A percentile compares a stretch with the other conserved stretches of the same genome.
phyloP scores from a whole-genome alignment of 805 yeast genomes.

The Candida loeiensis region DNA sequence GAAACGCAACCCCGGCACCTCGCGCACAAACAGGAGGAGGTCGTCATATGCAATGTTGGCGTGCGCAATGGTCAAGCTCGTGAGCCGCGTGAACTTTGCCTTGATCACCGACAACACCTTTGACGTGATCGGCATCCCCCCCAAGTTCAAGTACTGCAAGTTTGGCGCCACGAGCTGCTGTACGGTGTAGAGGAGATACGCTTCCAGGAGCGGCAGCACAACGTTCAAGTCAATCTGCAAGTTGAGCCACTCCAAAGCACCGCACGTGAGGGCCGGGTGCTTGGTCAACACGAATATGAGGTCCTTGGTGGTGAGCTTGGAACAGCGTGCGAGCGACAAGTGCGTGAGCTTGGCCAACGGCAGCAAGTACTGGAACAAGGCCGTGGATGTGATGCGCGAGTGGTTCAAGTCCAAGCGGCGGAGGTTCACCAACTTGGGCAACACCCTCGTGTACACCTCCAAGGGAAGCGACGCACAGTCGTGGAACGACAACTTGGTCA shows the following conservation, averaged over 20 bases:
- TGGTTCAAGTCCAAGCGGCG: slow-evolving; percentile 76
- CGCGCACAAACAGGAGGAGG: slow-evolving; percentile 31
- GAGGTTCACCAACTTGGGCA: slow-evolving; percentile 55
- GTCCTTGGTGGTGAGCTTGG: slow-evolving; percentile 68
- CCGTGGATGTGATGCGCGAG: slow-evolving; percentile 68
- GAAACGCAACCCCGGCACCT: slow-evolving; percentile 44
- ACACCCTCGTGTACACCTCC: slow-evolving; percentile 49
- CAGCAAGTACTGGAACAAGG: slow-evolving; percentile 51
- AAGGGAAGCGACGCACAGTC: slow-evolving; percentile 79
- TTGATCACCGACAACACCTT: slow-evolving; percentile 37
- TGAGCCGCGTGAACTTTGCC: slow-evolving; percentile 36
- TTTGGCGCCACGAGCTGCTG: slow-evolving; percentile 43
- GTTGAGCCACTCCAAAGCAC: slow-evolving; percentile 61
- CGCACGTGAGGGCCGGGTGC: slow-evolving; percentile 58
- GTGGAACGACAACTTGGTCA: slow-evolving; percentile 66
- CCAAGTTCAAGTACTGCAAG: slow-evolving; percentile 53
- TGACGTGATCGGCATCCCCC: slow-evolving; percentile 57
- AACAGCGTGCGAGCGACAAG: slow-evolving; percentile 53
- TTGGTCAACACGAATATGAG: slow-evolving; percentile 63
- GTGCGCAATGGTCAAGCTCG: slow-evolving; percentile 43
- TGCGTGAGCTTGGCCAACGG: slow-evolving; percentile 63
- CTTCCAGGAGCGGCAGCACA: slow-evolving; percentile 53
- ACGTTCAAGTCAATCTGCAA: slow-evolving; percentile 62
- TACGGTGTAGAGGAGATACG: slow-evolving; percentile 45
- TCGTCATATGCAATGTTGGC: slow-evolving; percentile 36